phyloP scores from a whole-genome alignment of 2,329 filamentous ascomycete species.

The Claviceps cyperi region DNA sequence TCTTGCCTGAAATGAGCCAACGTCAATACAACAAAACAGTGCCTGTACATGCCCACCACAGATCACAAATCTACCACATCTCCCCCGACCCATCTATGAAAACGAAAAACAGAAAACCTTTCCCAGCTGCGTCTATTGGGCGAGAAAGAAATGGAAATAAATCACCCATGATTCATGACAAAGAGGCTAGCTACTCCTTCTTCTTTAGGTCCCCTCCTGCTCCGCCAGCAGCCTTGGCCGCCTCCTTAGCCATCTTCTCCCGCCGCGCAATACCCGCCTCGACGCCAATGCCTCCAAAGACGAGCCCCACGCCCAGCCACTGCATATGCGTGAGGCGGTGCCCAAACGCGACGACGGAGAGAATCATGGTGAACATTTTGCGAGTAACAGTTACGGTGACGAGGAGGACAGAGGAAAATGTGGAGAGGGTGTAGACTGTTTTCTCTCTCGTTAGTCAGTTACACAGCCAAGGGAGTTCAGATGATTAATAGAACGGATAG shows the following conservation, averaged over 20 bases:
- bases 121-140: no score
- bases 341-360: constrained; percentile 89
- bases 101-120: no score
- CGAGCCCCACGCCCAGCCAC: constrained; percentile 80
- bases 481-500: no score
- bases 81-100: no score
- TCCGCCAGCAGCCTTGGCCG: constrained; percentile 30
- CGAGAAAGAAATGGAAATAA: background rate
- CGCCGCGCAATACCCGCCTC: constrained; percentile 68
- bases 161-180: background rate
- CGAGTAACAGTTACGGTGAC: constrained; percentile 94
- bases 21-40: no score
- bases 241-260: constrained; percentile 73
- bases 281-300: constrained; percentile 89
- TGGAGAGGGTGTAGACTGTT: constrained; percentile 67
- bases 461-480: no score
- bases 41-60: no score
- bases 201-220: constrained; percentile 15
- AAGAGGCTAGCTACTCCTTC: constrained; percentile 8
- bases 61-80: no score
- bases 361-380: constrained; percentile 98
- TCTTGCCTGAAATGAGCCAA: no score
- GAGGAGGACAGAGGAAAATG: constrained; percentile 80
- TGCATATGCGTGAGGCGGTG: constrained; percentile 79
- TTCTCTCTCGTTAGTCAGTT: background rate